Conservation (phyloP, 768 basidiomycete genomes). For the Termitomyces heimii region DNA sequence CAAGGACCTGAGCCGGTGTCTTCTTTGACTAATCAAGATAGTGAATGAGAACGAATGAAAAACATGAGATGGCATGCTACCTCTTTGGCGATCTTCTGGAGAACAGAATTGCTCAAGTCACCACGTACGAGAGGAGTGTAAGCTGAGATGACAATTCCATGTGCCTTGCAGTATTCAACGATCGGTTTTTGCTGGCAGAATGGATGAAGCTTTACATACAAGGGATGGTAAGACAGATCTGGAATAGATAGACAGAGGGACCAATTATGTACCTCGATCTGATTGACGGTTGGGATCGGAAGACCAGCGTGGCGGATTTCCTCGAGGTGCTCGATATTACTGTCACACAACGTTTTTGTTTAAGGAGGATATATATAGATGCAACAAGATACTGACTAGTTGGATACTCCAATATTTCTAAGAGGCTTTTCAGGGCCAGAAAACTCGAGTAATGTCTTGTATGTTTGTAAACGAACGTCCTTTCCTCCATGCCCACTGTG, state of each 20-base stretch:
- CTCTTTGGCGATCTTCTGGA: conserved; percentile 52
- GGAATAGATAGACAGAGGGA: background rate
- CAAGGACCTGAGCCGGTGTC: too few species aligned
- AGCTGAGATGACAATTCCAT: conserved; percentile 60
- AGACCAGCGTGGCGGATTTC: conserved; percentile 61
- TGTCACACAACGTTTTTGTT: conserved; percentile 16
- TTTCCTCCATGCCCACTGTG: conserved; percentile 65
- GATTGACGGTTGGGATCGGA: conserved; percentile 67
- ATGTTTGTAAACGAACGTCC: conserved; percentile 57
- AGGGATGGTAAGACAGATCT: background rate
- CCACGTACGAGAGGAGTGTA: conserved; percentile 73
- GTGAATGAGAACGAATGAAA: background rate
- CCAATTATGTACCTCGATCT: conserved; percentile 56
- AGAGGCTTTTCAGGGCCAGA: conserved; percentile 52
- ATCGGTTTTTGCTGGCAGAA: conserved; percentile 78
- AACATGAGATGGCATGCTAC: conserved; percentile 25
- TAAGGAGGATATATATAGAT: background rate
- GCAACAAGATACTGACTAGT: conserved; percentile 53
- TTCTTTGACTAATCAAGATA: too few species aligned
- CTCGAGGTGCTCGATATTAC: conserved; percentile 63
- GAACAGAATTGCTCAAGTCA: conserved; percentile 42
- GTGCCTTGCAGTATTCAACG: conserved; percentile 60
- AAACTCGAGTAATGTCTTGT: conserved; percentile 58
- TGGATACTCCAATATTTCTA: conserved; percentile 69
- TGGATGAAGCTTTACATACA: conserved; percentile 55